Percentiles rank a stretch among this genome's conserved stretches.
Conservation (phyloP, 306 rosid genomes). For the Citrullus colocynthis region DNA sequence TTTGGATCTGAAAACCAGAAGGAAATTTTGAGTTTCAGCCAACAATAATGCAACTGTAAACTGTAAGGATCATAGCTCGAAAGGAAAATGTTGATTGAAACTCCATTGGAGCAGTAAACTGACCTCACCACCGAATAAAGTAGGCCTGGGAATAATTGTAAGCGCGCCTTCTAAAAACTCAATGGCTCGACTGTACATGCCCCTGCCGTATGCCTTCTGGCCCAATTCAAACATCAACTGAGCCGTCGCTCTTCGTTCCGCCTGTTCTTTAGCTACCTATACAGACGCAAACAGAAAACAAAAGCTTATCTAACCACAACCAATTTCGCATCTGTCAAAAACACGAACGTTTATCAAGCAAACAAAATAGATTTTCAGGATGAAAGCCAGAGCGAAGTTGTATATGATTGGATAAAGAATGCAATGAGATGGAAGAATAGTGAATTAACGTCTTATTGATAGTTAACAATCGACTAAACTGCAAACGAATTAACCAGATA, state of each 20-base stretch:
- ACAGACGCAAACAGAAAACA: constrained; percentile 7
- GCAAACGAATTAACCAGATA: not conserved
- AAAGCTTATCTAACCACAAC: not conserved
- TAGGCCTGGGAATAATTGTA: constrained; percentile 69
- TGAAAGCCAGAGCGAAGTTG: not conserved
- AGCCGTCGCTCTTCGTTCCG: constrained; percentile 83
- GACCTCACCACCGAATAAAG: constrained; percentile 96
- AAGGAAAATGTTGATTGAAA: not conserved
- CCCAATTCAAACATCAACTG: constrained; percentile 93
- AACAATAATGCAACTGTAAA: not conserved
- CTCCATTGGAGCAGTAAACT: constrained; percentile 20
- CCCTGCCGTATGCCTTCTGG: constrained; percentile 83
- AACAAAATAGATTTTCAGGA: not conserved
- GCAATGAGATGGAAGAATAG: not conserved
- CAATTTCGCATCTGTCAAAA: not conserved
- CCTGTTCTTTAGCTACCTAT: constrained; percentile 95
- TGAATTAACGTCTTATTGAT: no score
- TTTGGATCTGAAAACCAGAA: constrained; percentile 57
- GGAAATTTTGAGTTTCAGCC: not conserved
- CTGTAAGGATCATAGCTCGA: not conserved
- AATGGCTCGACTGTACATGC: constrained; percentile 82
- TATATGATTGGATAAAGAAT: not conserved
- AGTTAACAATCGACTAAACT: not conserved
- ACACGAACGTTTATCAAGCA: not conserved
- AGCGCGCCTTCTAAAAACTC: constrained; percentile 93